Conservation (phyloP, 768 basidiomycete genomes). For the Boletus edulis region DNA sequence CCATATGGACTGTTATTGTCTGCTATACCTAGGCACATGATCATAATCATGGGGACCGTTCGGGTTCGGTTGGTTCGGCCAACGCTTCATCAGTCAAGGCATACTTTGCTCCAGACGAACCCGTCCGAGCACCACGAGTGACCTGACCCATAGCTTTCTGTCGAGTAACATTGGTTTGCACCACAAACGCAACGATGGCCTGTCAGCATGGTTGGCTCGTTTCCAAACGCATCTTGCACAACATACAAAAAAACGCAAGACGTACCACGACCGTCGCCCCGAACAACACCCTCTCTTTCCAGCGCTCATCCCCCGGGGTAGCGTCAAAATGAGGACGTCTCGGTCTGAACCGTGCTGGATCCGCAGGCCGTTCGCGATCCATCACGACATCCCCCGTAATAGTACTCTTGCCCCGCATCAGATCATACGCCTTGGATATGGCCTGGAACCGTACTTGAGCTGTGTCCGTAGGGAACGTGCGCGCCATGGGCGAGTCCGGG, state of each 20-base stretch:
- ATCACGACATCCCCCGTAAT: conserved; percentile 17
- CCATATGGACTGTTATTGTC: background rate
- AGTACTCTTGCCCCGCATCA: conserved; percentile 48
- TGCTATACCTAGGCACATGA: background rate
- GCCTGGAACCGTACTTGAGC: conserved; percentile 68
- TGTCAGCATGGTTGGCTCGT: conserved; percentile 6
- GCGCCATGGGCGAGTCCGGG: conserved; percentile 58
- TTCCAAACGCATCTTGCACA: background rate
- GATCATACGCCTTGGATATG: conserved; percentile 67
- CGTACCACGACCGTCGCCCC: conserved; percentile 52
- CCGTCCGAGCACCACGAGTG: background rate
- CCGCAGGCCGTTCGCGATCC: conserved; percentile 19
- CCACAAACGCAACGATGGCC: conserved; percentile 35
- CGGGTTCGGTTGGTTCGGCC: conserved; percentile 11
- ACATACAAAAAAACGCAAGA: background rate
- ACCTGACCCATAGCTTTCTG: conserved; percentile 30
- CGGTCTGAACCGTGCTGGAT: conserved; percentile 42
- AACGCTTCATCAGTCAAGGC: conserved; percentile 21
- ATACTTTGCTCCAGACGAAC: conserved; percentile 1
- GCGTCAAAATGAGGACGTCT: conserved; percentile 48
- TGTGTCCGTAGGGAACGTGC: conserved; percentile 41
- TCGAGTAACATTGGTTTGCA: conserved; percentile 32
- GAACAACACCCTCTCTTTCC: conserved; percentile 64
- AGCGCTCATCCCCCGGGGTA: conserved; percentile 49
- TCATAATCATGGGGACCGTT: background rate